A percentile compares a stretch with the other conserved stretches of the same genome.
Conservation (phyloP, 1,284 basidiomycete genomes). For the Somion occarium region DNA sequence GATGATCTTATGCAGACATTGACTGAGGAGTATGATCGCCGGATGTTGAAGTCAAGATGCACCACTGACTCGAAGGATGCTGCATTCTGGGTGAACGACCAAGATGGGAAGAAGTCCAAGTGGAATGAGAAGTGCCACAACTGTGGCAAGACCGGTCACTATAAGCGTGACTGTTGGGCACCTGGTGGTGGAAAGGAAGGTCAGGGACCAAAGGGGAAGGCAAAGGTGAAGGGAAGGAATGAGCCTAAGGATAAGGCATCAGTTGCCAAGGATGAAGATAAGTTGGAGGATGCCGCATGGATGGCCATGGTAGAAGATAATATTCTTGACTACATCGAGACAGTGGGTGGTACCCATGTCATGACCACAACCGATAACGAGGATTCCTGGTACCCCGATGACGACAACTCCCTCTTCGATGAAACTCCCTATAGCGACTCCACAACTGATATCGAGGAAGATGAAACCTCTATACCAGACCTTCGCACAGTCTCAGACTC, state of each 20-base stretch:
- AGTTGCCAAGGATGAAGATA: constrained; percentile 6
- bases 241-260: constrained; percentile 9
- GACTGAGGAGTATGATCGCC: constrained; percentile 15
- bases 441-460: not conserved
- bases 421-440: not conserved
- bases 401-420: not conserved
- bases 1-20: constrained; percentile 14
- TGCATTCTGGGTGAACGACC: constrained; percentile 8
- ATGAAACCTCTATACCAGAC: constrained; percentile 1
- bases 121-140: constrained; percentile 18
- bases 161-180: constrained; percentile 21
- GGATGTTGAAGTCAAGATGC: constrained; percentile 3
- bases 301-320: constrained; percentile 7
- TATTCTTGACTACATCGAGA: not conserved
- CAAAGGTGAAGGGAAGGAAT: constrained; percentile 2
- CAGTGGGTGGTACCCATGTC: not conserved
- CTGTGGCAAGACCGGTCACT: constrained; percentile 21
- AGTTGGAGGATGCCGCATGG: constrained; percentile 8
- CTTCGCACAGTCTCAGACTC: constrained; percentile 3
- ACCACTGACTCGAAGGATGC: constrained; percentile 2
- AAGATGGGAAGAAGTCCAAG: constrained; percentile 6
- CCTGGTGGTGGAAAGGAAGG: constrained; percentile 27
- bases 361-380: not conserved
- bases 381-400: not conserved
- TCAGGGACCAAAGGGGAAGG: constrained; percentile 16